These are phyloP conservation scores for Chrysanthemum seticuspe DNA, from an alignment of 129 eudicot species.

Conservation along the genomic window DNA sequence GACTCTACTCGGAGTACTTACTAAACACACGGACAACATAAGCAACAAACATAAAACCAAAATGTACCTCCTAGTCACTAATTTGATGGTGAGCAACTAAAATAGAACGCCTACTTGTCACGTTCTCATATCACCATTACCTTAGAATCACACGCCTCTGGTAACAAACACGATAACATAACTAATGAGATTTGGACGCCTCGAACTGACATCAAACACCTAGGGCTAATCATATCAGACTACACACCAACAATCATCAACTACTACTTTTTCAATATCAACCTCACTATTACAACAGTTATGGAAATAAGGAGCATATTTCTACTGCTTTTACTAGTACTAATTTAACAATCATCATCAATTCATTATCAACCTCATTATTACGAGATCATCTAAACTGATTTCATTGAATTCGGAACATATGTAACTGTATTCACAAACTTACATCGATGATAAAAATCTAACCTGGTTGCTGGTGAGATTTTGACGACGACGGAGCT, in stretches of 20 bases:
- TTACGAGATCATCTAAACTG: constrained; percentile 82
- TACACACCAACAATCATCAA: no score
- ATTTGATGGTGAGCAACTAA: constrained; percentile 54
- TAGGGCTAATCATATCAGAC: no score
- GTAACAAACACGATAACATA: neutral
- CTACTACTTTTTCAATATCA: no score
- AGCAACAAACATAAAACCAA: neutral
- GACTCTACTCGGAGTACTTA: neutral
- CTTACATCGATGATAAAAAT: no score
- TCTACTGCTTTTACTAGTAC: no score
- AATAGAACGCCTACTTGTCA: constrained; percentile 61
- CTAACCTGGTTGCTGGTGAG: no score
- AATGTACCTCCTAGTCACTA: constrained; percentile 61
- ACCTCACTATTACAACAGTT: no score
- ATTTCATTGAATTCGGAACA: constrained; percentile 56
- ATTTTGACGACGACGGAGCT: no score
- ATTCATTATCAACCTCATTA: constrained; percentile 36
- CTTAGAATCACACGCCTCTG: constrained; percentile 53
- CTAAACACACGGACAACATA: constrained; percentile 8
- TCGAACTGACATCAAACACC: no score
- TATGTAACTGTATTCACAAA: neutral
- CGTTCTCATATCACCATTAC: constrained; percentile 34
- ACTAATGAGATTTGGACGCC: no score
- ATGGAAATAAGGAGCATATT: no score
- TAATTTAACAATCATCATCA: neutral